A percentile compares a stretch with the other conserved stretches of the same genome.
These are phyloP conservation scores for Flaveria trinervia DNA, from an alignment of 129 eudicot species.

Conservation along the genomic window DNA sequence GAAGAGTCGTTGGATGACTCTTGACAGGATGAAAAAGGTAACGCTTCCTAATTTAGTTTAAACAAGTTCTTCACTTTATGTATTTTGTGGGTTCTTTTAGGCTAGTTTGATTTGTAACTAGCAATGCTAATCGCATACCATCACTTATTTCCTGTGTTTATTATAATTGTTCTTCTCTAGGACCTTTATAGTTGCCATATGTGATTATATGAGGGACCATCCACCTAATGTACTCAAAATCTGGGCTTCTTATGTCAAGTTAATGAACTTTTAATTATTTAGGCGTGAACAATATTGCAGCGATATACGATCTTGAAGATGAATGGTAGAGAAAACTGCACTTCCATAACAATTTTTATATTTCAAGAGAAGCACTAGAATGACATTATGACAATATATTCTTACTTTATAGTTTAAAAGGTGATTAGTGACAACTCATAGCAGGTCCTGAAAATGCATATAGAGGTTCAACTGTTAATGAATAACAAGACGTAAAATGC, in stretches of 20 bases:
- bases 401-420: neutral
- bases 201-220: neutral
- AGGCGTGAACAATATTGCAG: neutral
- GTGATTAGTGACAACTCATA: neutral
- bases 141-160: conserved; percentile 11
- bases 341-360: neutral
- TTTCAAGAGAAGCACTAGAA: neutral
- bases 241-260: neutral
- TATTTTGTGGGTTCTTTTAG: neutral
- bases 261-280: neutral
- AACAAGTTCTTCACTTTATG: neutral
- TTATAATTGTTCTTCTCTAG: neutral
- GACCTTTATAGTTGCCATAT: conserved; percentile 12
- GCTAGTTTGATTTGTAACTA: neutral
- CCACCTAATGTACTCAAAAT: neutral
- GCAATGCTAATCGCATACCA: neutral
- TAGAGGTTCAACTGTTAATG: neutral
- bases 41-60: neutral
- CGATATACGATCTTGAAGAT: neutral
- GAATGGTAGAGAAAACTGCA: neutral
- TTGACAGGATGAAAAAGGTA: conserved; percentile 44
- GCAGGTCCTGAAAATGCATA: neutral
- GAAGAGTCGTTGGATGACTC: conserved; percentile 59
- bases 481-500: neutral
- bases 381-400: neutral